These are phyloP conservation scores for Lasiodiplodia sp. DNA, from an alignment of 2,329 filamentous ascomycete genomes.

Conservation along the genomic window DNA sequence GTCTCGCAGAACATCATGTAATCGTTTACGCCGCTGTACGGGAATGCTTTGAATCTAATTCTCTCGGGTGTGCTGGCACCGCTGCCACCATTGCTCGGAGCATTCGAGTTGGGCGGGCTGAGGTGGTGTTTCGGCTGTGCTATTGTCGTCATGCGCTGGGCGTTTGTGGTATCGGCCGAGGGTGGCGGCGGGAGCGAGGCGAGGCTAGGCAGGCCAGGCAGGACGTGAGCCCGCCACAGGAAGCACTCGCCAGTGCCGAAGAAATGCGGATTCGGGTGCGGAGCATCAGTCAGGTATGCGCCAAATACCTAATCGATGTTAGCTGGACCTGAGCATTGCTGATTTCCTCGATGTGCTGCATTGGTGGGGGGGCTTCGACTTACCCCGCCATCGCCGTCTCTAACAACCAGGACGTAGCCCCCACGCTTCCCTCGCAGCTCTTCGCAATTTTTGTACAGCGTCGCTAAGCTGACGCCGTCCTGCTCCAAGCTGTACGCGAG, in stretches of 20 bases:
- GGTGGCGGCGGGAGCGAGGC: constrained; percentile 73
- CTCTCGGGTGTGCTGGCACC: constrained; percentile 69
- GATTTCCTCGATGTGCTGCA: neutral
- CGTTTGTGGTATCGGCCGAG: constrained; percentile 68
- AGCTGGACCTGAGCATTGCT: constrained; percentile 13
- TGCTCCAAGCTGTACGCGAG: constrained; percentile 90
- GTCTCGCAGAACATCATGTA: constrained; percentile 95
- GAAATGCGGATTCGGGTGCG: constrained; percentile 81
- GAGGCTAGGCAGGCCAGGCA: constrained; percentile 61
- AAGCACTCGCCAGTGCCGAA: constrained; percentile 98
- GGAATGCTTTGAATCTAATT: constrained; percentile 96
- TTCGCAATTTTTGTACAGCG: constrained; percentile 82
- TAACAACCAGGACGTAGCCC: constrained; percentile 88
- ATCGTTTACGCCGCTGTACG: constrained; percentile 94
- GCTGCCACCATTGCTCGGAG: constrained; percentile 43
- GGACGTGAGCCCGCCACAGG: constrained; percentile 78
- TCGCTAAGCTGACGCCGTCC: constrained; percentile 85
- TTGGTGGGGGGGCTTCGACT: constrained; percentile 46
- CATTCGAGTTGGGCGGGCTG: constrained; percentile 39
- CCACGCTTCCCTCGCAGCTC: constrained; percentile 72
- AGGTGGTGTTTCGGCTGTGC: constrained; percentile 39
- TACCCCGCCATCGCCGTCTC: constrained; percentile 77
- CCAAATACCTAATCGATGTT: constrained; percentile 71
- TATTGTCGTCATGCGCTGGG: constrained; percentile 68
- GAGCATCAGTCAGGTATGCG: constrained; percentile 90